Evolutionary conservation across 768 basidiomycete species (phyloP).

Genomic region (Amanita pseudoporphyria): DNA sequence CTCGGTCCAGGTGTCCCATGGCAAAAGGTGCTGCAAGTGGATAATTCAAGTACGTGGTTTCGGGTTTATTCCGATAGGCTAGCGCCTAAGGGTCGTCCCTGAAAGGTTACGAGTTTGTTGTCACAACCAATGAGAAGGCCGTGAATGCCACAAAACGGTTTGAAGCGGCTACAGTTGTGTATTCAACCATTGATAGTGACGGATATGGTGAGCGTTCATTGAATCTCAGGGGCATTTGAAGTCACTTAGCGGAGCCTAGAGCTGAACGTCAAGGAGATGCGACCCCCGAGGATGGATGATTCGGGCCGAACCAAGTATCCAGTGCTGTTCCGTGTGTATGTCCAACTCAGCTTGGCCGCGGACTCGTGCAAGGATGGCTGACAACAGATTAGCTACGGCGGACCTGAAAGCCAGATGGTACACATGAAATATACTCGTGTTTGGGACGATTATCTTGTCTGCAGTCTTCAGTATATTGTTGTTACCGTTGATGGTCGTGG

Average conservation of each 20-base stretch:
- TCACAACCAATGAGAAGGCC: conserved; percentile 65
- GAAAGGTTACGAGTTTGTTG: conserved; percentile 49
- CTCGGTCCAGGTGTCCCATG: conserved; percentile 78
- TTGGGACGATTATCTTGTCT: conserved; percentile 85
- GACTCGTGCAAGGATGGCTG: conserved; percentile 2
- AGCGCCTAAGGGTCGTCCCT: neutral
- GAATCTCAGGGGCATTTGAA: neutral
- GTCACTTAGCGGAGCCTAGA: conserved; percentile 31
- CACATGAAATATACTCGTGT: conserved; percentile 56
- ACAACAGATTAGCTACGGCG: conserved; percentile 60
- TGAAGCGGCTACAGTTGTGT: conserved; percentile 58
- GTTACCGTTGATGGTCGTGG: conserved; percentile 90
- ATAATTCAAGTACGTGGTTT: conserved; percentile 24
- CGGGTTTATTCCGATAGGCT: neutral
- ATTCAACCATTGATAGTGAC: conserved; percentile 69
- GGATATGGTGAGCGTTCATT: conserved; percentile 54
- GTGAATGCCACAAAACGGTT: conserved; percentile 56
- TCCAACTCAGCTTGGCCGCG: neutral
- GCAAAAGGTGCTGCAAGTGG: conserved; percentile 67
- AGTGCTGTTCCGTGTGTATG: conserved; percentile 81
- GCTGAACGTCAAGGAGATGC: conserved; percentile 83
- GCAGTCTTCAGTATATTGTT: conserved; percentile 73
- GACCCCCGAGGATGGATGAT: conserved; percentile 89
- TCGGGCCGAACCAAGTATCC: conserved; percentile 95
- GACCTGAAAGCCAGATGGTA: conserved; percentile 79